Evolutionary conservation across 192 early-diverging fungal genomes (phyloP), one percentile per base, ranked within the genome.

Genomic region (Martensiomyces pterosporus): DNA sequence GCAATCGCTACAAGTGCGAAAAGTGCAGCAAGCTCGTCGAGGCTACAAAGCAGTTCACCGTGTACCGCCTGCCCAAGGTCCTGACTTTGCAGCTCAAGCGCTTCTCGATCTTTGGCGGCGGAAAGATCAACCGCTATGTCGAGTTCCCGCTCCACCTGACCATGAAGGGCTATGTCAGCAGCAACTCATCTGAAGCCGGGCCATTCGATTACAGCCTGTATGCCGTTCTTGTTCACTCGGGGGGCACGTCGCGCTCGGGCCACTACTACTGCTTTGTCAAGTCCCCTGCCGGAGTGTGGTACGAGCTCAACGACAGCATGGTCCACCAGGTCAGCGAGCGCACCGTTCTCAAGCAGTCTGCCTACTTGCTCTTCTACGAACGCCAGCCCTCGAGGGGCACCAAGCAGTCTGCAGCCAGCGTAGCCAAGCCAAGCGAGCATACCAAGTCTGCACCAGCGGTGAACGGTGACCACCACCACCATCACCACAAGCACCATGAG

Each of bases 191-290:
- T 13, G 60, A 68, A 33, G 24, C 22, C 12, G 72, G 52, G 4
- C 78, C 86, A 2, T 86, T 66, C 52, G 67, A 50, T 22, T 93
- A 95, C 43, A 49, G 60, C 21, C 68, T 95, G 9, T 85, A 85
- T 39, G 91, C 83, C 1, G 85, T 95, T 10, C 70, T 92, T 27
- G 87, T 93, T 3, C 93, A 95, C 49, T 39, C 80, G 0, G 93
- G 93, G 6, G 54, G 73, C 18, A 63, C 80, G 1, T 82, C 80
- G 45, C 76, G 85, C 43, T 89, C 86, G 5, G 93, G 93, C 10
- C 93, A 95, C 59, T 95, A 95, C 58, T 90, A 81, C 47, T 82
- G 84, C 27, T 95, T 77, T 65, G 83, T 92, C 35, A 86, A 86
- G 60, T 76, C 78, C n/a, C 69, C 88, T 1, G 76, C 81, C 22